Percentiles rank a stretch among this genome's conserved stretches.
Conservation (phyloP, 2,329 filamentous ascomycete genomes). For the Aspergillus piperis region DNA sequence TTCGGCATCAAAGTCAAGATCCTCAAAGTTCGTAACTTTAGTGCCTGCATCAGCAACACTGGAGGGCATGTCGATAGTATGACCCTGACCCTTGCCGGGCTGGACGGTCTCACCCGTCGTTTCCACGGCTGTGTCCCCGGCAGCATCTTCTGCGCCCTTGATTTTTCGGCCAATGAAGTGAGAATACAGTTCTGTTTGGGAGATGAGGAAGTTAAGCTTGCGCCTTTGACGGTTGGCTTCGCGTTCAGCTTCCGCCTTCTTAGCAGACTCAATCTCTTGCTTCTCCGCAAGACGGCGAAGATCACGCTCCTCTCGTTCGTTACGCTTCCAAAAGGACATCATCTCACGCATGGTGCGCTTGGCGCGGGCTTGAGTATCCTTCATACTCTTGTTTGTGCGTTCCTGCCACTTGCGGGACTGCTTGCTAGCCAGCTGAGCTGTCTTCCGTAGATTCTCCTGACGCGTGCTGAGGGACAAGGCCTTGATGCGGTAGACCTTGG, state of each 20-base stretch:
- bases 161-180: constrained; percentile 99
- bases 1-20: constrained; percentile 92
- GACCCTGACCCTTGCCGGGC: constrained; percentile 36
- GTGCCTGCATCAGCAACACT: constrained; percentile 53
- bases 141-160: constrained; percentile 93
- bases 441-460: constrained; percentile 96
- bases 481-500: constrained; percentile 87
- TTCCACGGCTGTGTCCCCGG: constrained; percentile 74
- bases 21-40: constrained; percentile 91
- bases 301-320: constrained; percentile 95
- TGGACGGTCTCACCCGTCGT: constrained; percentile 50
- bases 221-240: constrained; percentile 97
- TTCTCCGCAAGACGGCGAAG: constrained; percentile 90
- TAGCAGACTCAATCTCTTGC: constrained; percentile 93
- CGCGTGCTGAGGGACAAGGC: constrained; percentile 82
- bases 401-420: constrained; percentile 97
- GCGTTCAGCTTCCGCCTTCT: constrained; percentile 94
- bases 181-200: constrained; percentile 96
- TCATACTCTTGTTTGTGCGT: constrained; percentile 96
- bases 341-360: constrained; percentile 99
- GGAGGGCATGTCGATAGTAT: constrained; percentile 52
- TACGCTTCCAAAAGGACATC: constrained; percentile 99
- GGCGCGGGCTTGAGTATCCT: constrained; percentile 92
- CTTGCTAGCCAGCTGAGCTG: constrained; percentile 92
- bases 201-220: constrained; percentile 99